Evolutionary conservation across 2,329 filamentous ascomycete species (phyloP), one percentile per base, ranked within the genome.

Genomic region (Fusarium camptoceras): DNA sequence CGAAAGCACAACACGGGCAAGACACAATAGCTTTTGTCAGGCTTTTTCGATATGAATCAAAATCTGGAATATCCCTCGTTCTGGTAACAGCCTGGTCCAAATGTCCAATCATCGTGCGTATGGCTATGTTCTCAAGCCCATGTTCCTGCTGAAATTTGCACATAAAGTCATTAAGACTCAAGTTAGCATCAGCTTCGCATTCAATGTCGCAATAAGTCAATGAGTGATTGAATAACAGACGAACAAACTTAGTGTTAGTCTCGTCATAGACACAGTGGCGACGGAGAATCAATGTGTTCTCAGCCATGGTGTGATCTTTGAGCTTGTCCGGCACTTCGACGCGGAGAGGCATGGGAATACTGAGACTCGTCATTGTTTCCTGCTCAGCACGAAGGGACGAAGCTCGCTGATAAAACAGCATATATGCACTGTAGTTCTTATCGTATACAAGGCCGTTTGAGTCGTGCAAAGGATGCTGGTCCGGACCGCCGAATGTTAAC

Each of bases 351-450:
- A 77, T 65, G 2, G 77, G 75, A 1, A 78, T 74, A 15, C 65
- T 70, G 54, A 82, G 77, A 15, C 48, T 48, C 16, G 42, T 34
- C 71, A 89, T 81, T 3, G 79, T 74, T 28, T 84, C 80, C 71
- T 88, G 85, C 63, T 88, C 86, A 18, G 80, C 78, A 20, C 84
- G 82, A 59, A 94, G 84, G 7, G 88, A 88, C 0, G 90, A 90
- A 6, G 90, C 88, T 50, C 96, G 89, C 78, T 98, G 92, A 78
- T 99, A 99, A 79, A 99, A 98, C 11, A 99, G 86, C 93, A 99
- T 98, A 79, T 99, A 99, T 15, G 95, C 96, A 78, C 94, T 98
- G 83, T 91, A 91, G 7, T 88, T 87, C 79, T 94, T 95, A 73
- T 90, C 88, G 69, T 86, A 89, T 0, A 83, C 71, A 20, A 84